phyloP scores from a whole-genome alignment of 2,329 filamentous ascomycete genomes.

The Plenodomus lindquistii region DNA sequence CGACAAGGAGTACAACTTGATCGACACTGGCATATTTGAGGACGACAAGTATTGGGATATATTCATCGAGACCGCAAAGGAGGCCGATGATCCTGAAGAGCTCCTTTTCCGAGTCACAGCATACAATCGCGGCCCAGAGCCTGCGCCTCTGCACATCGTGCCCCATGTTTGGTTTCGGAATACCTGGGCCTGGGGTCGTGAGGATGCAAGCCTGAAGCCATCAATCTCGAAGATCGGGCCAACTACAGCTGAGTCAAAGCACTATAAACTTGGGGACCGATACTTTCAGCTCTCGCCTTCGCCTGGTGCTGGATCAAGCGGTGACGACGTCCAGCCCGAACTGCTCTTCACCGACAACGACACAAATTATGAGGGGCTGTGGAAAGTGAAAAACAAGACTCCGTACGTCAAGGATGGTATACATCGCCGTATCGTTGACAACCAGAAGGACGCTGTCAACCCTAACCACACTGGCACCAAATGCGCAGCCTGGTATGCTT shows the following conservation, averaged over 20 bases:
- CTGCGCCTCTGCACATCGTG: constrained; percentile 88
- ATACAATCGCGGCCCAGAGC: constrained; percentile 91
- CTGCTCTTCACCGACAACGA: constrained; percentile 96
- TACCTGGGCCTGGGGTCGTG: constrained; percentile 93
- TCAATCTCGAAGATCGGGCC: constrained; percentile 69
- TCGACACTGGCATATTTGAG: constrained; percentile 86
- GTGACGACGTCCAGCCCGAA: constrained; percentile 81
- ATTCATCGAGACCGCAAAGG: constrained; percentile 94
- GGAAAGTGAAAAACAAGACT: constrained; percentile 72
- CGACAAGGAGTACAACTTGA: constrained; percentile 88
- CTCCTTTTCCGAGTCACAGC: constrained; percentile 92
- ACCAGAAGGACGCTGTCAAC: constrained; percentile 80
- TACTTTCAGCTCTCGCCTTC: constrained; percentile 88
- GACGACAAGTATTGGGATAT: constrained; percentile 96
- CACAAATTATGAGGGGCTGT: constrained; percentile 80
- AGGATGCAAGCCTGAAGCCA: constrained; percentile 76
- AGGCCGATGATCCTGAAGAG: constrained; percentile 88
- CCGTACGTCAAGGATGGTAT: constrained; percentile 95
- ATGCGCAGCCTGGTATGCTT: constrained; percentile 86
- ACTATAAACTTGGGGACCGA: constrained; percentile 78
- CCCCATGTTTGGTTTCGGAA: constrained; percentile 98
- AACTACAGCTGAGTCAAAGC: constrained; percentile 74
- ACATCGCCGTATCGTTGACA: constrained; percentile 82
- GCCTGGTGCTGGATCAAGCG: constrained; percentile 76
- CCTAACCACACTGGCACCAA: constrained; percentile 82